Evolutionary conservation across 1,139 yeast genomes (phyloP).

Genomic region (Yamadazyma friedrichii): DNA sequence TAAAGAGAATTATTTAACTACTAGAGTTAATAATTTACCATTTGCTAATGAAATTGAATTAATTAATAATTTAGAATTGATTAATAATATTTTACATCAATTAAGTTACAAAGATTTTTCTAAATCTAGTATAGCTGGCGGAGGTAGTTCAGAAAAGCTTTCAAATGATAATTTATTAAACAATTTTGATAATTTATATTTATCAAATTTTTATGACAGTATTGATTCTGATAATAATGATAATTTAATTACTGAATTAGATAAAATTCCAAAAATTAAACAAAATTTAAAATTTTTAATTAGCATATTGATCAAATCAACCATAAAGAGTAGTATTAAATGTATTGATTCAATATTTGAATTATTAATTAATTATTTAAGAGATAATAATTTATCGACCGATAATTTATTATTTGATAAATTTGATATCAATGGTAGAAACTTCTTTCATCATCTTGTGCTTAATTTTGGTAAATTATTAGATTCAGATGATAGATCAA

Average conservation of each 20-base stretch:
- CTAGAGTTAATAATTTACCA: constrained; percentile 72
- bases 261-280: constrained; percentile 16
- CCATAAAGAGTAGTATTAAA: constrained; percentile 46
- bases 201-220: constrained; percentile 25
- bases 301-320: constrained; percentile 63
- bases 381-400: constrained; percentile 16
- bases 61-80: constrained; percentile 49
- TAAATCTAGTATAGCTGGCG: neutral
- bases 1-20: constrained; percentile 62
- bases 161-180: constrained; percentile 10
- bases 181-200: constrained; percentile 31
- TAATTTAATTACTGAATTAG: constrained; percentile 39
- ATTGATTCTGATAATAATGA: constrained; percentile 48
- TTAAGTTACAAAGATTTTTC: constrained; percentile 25
- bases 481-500: neutral
- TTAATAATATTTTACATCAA: constrained; percentile 53
- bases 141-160: neutral
- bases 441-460: constrained; percentile 80
- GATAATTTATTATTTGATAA: constrained; percentile 48
- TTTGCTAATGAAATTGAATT: constrained; percentile 73
- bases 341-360: constrained; percentile 58
- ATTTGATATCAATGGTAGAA: constrained; percentile 76
- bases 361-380: constrained; percentile 17
- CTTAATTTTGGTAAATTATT: constrained; percentile 67
- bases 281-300: constrained; percentile 43